Conservation (phyloP, 257 asterid species). For the Gynochthodes officinalis region DNA sequence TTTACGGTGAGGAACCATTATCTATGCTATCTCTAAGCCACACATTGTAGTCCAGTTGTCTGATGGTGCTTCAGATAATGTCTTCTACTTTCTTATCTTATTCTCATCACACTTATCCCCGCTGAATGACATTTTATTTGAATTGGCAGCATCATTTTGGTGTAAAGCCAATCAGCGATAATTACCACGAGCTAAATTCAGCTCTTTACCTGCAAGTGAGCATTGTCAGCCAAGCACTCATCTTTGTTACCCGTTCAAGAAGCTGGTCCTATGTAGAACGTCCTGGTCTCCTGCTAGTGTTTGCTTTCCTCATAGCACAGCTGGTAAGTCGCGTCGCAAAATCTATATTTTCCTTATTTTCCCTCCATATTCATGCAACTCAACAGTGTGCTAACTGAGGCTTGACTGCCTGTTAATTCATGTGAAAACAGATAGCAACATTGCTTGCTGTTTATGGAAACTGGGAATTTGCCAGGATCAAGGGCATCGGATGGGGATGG, state of each 20-base stretch:
- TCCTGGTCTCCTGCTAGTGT: constrained; percentile 49
- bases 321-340: constrained; percentile 29
- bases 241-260: constrained; percentile 59
- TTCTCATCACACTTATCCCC: not conserved
- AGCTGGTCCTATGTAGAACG: constrained; percentile 56
- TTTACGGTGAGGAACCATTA: constrained; percentile 32
- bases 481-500: constrained; percentile 63
- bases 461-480: constrained; percentile 50
- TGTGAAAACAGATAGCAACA: constrained; percentile 37
- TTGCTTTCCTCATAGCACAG: constrained; percentile 44
- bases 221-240: constrained; percentile 57
- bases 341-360: not conserved
- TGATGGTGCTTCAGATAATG: too few relatives aligned
- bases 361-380: not conserved
- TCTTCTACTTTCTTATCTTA: not conserved
- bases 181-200: constrained; percentile 32
- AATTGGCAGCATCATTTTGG: constrained; percentile 38
- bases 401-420: not conserved
- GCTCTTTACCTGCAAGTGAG: constrained; percentile 60
- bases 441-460: constrained; percentile 43
- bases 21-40: not conserved
- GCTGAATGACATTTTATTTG: not conserved
- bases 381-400: not conserved
- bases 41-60: too few relatives aligned
- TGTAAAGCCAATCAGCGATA: constrained; percentile 34